Conservation (phyloP, 2,329 filamentous ascomycete species). For the Cladophialophora immunda region DNA sequence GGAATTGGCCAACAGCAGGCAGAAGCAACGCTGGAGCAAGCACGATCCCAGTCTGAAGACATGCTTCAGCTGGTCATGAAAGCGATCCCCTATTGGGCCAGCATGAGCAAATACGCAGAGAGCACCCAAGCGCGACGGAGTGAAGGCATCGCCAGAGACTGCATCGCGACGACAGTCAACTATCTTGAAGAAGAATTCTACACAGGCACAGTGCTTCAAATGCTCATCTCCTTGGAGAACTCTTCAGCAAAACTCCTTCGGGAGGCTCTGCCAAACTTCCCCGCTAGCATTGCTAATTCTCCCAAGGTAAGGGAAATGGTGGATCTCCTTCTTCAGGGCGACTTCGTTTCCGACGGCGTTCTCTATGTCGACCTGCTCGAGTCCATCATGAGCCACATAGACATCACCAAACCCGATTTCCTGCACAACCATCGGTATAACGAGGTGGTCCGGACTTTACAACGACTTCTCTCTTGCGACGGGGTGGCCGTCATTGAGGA, state of each 20-base stretch:
- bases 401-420: constrained; percentile 35
- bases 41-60: constrained; percentile 1
- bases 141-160: constrained; percentile 19
- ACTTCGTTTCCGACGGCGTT: constrained; percentile 32
- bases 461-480: constrained; percentile 33
- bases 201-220: constrained; percentile 30
- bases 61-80: constrained; percentile 24
- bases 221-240: constrained; percentile 33
- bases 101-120: constrained; percentile 23
- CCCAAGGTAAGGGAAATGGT: constrained; percentile 25
- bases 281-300: constrained; percentile 24
- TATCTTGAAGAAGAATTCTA: constrained; percentile 19
- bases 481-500: constrained; percentile 39
- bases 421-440: constrained; percentile 27
- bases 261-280: constrained; percentile 31
- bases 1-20: neutral
- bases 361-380: constrained; percentile 40
- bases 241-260: constrained; percentile 30
- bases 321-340: constrained; percentile 30
- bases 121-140: constrained; percentile 7
- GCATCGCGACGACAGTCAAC: constrained; percentile 15
- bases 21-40: neutral
- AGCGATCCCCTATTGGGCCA: constrained; percentile 32
- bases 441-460: constrained; percentile 47
- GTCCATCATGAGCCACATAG: constrained; percentile 34